Percentiles rank a stretch among this genome's conserved stretches.
phyloP scores from a whole-genome alignment of 106 monocot species.

The Phalaenopsis aphrodite region DNA sequence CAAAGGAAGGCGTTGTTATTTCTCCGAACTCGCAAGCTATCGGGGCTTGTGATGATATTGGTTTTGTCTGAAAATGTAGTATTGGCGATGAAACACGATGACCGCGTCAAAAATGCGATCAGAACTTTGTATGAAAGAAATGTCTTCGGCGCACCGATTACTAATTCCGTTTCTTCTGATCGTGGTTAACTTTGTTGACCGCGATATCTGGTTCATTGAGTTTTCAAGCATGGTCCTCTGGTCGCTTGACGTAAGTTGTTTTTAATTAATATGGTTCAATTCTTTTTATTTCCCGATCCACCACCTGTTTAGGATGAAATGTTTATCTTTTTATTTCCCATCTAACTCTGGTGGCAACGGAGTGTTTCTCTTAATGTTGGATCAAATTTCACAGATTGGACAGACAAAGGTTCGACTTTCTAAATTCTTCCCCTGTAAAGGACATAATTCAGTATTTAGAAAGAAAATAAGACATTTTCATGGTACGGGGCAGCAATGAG shows the following conservation, averaged over 20 bases:
- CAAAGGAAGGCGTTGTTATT: not conserved
- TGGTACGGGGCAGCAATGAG: not conserved
- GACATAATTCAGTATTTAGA: not conserved
- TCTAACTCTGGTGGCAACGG: no score
- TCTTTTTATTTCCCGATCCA: not conserved
- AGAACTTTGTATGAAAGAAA: slow-evolving; percentile 18
- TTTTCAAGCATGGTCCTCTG: slow-evolving; percentile 42
- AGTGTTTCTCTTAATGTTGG: slow-evolving; percentile 20
- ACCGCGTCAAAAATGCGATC: slow-evolving; percentile 29
- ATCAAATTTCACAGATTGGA: slow-evolving; percentile 19
- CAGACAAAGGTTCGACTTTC: slow-evolving; percentile 28
- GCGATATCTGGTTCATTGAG: slow-evolving; percentile 43
- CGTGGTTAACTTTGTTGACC: slow-evolving; percentile 18
- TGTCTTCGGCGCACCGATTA: slow-evolving; percentile 27
- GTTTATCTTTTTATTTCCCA: no score
- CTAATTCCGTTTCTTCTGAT: slow-evolving; percentile 16
- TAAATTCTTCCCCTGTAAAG: not conserved
- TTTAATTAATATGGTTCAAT: not conserved
- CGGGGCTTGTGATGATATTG: not conserved
- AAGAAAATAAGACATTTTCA: no score
- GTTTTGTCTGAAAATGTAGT: not conserved
- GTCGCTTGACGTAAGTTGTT: slow-evolving; percentile 32
- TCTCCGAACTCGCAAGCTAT: not conserved
- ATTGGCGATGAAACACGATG: slow-evolving; percentile 33
- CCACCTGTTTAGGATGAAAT: not conserved